Base-by-base conservation (phyloP, 371 early-diverging fungal genomes). In the Mucor plumbeus region DNA sequence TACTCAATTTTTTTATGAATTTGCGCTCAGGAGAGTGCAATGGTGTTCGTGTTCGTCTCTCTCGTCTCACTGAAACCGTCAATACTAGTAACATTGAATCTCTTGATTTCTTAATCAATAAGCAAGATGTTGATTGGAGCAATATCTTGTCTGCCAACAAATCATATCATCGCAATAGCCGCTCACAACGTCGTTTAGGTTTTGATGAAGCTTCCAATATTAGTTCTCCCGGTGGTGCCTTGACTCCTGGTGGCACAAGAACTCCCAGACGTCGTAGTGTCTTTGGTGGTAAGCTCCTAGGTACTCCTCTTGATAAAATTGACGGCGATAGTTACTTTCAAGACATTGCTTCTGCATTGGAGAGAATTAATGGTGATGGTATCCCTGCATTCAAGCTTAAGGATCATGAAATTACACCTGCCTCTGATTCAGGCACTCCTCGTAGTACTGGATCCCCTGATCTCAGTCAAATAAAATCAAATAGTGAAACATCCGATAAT, bases 1-100 rank as follows among this genome's bases (percentile, higher is more conserved):
- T 95, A 19, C 78, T 95, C 53, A 92, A 92, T 76, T 93, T 93
- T 65, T 90, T 95, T 75, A 94, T 92, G 90, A 89, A 87, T 34
- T 74, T 95, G 55, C 86, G 92, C 14, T 85, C 82, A 10, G 95
- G 96, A 17, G 80, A 82, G 34, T 89, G 88, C 69, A 76, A 85
- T 31, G 91, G 90, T 61, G 88, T 89, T 0, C 87, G 92, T 34
- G 82, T 89, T 7, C 90, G 94, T 7, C 73, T 92, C 2, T 94
- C 93, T 13, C 78, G 91, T 26, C 71, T 96, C 19, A 68, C 80
- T 11, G 95, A 96, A 72, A 85, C 93, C 74, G 82, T 93, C 56
- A 88, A 85, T 71, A 94, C 93, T 0, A 86, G 91, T 31, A 90
- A 90, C 68, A 89, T 96, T 63, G 92, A 92, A 64, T 89, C 89